phyloP scores from a whole-genome alignment of 257 asterid species.

The Prunella vulgaris region DNA sequence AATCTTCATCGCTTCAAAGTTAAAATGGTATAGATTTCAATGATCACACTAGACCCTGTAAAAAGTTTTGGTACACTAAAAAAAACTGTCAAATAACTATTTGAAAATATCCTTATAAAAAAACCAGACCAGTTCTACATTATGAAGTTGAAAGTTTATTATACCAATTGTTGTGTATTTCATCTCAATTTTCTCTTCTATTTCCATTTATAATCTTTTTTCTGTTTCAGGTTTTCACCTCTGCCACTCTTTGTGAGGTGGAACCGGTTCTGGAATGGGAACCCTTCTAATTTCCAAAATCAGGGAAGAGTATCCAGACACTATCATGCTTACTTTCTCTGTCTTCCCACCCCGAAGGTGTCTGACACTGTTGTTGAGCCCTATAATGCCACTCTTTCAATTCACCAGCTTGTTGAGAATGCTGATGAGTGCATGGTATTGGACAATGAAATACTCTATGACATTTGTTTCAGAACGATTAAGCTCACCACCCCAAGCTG shows the following conservation, averaged over 20 bases:
- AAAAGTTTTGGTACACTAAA: no score
- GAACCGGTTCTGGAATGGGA: slow-evolving; percentile 91
- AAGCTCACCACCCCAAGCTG: slow-evolving; percentile 77
- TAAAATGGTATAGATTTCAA: background rate
- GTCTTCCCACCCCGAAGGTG: slow-evolving; percentile 82
- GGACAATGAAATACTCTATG: slow-evolving; percentile 71
- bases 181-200: background rate
- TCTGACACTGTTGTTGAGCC: slow-evolving; percentile 81
- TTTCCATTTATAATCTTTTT: background rate
- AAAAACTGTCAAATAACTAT: background rate
- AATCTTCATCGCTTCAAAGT: background rate
- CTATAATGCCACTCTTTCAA: slow-evolving; percentile 72
- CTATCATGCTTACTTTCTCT: slow-evolving; percentile 84
- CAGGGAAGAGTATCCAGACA: slow-evolving; percentile 76
- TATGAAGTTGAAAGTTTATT: background rate
- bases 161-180: background rate
- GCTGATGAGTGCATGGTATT: slow-evolving; percentile 81
- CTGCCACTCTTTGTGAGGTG: slow-evolving; percentile 80
- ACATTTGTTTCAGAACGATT: slow-evolving; percentile 66
- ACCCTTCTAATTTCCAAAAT: slow-evolving; percentile 75
- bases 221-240: slow-evolving; percentile 60
- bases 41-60: no score
- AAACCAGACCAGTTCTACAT: no score
- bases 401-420: slow-evolving; percentile 79
- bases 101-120: background rate